A percentile compares a stretch with the other conserved stretches of the same genome.
Conservation (phyloP, 176 grass and related monocot genomes). For the Ensete glaucum region DNA sequence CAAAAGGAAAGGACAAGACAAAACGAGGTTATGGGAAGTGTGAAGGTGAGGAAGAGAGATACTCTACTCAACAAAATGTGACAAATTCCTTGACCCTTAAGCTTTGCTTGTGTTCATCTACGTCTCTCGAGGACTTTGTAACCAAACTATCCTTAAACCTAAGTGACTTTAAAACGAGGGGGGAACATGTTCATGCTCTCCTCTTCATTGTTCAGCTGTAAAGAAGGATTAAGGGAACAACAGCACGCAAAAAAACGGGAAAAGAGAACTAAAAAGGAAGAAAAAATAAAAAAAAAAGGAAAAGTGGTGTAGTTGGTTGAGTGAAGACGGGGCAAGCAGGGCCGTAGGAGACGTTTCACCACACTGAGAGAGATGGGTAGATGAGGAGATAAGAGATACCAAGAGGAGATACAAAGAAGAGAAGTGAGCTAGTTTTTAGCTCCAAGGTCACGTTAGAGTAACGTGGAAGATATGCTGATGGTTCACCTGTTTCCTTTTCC, state of each 20-base stretch:
- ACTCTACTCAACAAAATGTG: constrained; percentile 29
- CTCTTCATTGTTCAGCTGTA: background rate
- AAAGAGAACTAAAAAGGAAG: too few species aligned
- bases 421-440: too few species aligned
- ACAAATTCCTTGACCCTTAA: constrained; percentile 45
- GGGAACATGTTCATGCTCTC: background rate
- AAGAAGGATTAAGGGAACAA: background rate
- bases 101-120: constrained; percentile 25
- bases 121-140: background rate
- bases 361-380: constrained; percentile 31
- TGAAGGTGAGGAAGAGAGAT: background rate
- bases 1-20: background rate
- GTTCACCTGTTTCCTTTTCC: too few species aligned
- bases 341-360: constrained; percentile 70
- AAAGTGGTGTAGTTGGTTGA: constrained; percentile 35
- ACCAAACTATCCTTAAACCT: too few species aligned
- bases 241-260: background rate
- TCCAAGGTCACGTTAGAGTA: background rate
- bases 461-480: background rate
- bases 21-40: background rate
- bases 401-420: background rate
- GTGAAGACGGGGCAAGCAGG: constrained; percentile 77
- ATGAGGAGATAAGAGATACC: background rate
- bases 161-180: too few species aligned
- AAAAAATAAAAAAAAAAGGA: background rate